Evolutionary conservation across 306 rosid genomes (phyloP).

Genomic region (Begonia loranthoides): DNA sequence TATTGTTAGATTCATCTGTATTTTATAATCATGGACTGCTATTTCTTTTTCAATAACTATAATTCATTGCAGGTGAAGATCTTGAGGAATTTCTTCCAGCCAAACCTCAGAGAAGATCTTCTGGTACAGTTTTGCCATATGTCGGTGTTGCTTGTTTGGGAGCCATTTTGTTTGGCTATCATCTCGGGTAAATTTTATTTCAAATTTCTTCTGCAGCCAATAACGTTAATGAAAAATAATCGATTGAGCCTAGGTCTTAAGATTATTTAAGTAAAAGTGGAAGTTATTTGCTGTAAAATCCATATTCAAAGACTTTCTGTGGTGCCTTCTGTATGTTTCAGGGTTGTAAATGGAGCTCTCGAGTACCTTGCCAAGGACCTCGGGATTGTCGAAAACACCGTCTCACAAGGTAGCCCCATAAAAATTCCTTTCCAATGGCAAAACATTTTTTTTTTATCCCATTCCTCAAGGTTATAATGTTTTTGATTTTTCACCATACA

Average conservation of each 20-base stretch:
- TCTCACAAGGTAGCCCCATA: conserved; percentile 67
- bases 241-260: no score
- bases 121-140: conserved; percentile 81
- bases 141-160: conserved; percentile 96
- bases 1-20: not conserved
- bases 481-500: conserved; percentile 3
- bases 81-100: conserved; percentile 37
- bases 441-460: conserved; percentile 3
- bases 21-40: conserved; percentile 1
- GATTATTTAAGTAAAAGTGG: no score
- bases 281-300: not conserved
- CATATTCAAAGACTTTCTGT: conserved; percentile 9
- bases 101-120: conserved; percentile 38
- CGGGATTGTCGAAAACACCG: conserved; percentile 60
- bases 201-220: not conserved
- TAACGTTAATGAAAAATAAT: no score
- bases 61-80: conserved; percentile 54
- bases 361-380: conserved; percentile 91
- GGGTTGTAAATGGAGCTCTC: conserved; percentile 90
- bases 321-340: conserved; percentile 23
- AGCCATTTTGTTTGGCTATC: conserved; percentile 87
- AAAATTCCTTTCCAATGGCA: conserved; percentile 2
- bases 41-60: conserved; percentile 12
- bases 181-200: conserved; percentile 63
- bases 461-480: conserved; percentile 10